Conservation (phyloP, 768 basidiomycete genomes). For the Lanmaoa pseudosensibilis region DNA sequence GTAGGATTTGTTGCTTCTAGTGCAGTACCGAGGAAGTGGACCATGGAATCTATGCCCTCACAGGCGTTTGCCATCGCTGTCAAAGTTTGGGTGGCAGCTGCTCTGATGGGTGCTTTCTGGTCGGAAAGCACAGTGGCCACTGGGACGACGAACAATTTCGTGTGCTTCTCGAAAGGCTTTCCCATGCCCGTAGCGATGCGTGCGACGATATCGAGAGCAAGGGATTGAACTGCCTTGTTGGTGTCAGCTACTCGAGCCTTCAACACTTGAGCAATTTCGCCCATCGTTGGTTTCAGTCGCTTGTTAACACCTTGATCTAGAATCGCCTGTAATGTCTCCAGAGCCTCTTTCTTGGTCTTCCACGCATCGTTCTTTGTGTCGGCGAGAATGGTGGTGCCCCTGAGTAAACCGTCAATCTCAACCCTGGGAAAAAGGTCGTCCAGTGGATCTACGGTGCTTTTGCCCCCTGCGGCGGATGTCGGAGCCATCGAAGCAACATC, state of each 20-base stretch:
- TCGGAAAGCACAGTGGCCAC: conserved; percentile 87
- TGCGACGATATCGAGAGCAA: conserved; percentile 87
- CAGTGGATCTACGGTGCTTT: conserved; percentile 61
- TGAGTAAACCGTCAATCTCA: conserved; percentile 84
- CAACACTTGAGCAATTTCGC: conserved; percentile 86
- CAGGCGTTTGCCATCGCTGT: conserved; percentile 82
- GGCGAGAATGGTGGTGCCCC: conserved; percentile 76
- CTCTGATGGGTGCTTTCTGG: conserved; percentile 85
- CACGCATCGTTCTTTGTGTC: conserved; percentile 92
- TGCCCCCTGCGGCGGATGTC: conserved; percentile 41
- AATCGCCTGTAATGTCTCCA: conserved; percentile 79
- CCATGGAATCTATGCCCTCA: conserved; percentile 81
- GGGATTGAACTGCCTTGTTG: conserved; percentile 89
- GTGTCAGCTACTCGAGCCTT: conserved; percentile 88
- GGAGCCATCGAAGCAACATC: conserved; percentile 63
- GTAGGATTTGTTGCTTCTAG: conserved; percentile 87
- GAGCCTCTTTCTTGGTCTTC: conserved; percentile 95
- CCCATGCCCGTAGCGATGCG: conserved; percentile 95
- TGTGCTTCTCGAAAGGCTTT: conserved; percentile 89
- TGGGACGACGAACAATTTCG: conserved; percentile 71
- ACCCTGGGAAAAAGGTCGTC: conserved; percentile 96
- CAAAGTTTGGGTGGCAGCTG: conserved; percentile 74
- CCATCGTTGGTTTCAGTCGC: conserved; percentile 86
- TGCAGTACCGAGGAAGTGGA: conserved; percentile 71
- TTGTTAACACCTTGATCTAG: conserved; percentile 92